These are phyloP conservation scores for Populus nigra DNA, from an alignment of 345 rosid species.

Conservation along the genomic window DNA sequence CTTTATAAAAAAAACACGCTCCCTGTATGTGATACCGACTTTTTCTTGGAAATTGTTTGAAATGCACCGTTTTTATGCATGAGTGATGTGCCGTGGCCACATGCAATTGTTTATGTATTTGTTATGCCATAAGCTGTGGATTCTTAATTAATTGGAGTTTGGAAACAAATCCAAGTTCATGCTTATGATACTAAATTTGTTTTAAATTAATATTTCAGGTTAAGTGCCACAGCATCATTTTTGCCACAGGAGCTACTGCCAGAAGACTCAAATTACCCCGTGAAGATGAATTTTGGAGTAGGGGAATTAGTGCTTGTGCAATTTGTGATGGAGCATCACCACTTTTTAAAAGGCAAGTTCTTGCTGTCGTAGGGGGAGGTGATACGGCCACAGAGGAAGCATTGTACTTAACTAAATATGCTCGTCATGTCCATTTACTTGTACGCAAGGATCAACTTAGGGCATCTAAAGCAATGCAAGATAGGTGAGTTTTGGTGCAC, in stretches of 20 bases:
- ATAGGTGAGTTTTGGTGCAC: conserved; percentile 59
- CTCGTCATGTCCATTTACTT: conserved; percentile 95
- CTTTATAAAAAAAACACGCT: not conserved
- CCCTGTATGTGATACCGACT: not conserved
- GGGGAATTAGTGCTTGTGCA: conserved; percentile 99
- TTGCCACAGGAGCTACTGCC: conserved; percentile 96
- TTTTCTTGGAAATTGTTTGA: not conserved
- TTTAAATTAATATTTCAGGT: conserved; percentile 46
- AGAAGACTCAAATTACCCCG: conserved; percentile 74
- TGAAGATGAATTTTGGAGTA: conserved; percentile 98
- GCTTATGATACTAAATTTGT: not conserved
- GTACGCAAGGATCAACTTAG: conserved; percentile 81
- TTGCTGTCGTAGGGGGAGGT: conserved; percentile 97
- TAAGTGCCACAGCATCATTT: conserved; percentile 74
- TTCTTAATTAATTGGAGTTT: conserved; percentile 2
- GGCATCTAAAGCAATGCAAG: conserved; percentile 99
- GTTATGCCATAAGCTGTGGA: not conserved
- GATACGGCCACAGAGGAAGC: conserved; percentile 99
- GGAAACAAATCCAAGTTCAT: not conserved
- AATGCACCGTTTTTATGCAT: not conserved
- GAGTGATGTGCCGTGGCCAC: not conserved
- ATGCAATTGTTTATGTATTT: not conserved
- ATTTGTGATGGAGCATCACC: conserved; percentile 99
- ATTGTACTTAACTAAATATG: conserved; percentile 85
- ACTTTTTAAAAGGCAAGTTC: conserved; percentile 88